Base-by-base conservation (phyloP, 441 rosid genomes). In the Adansonia grandidieri region DNA sequence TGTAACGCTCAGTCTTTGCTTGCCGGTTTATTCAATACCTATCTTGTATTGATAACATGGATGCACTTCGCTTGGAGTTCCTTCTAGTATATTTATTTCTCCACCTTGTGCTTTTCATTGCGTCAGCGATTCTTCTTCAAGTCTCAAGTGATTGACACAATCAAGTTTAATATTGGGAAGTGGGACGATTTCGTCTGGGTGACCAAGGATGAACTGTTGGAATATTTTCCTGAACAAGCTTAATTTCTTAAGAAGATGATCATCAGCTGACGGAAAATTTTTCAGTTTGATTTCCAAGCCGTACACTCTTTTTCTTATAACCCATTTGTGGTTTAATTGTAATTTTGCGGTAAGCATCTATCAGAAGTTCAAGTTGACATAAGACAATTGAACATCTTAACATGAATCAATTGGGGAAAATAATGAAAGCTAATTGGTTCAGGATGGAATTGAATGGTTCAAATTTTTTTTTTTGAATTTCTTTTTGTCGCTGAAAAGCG, bases 151-250 rank as follows among this genome's bases (percentile, higher is more conserved):
- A 88, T 88, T 66, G 93, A 91, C 61, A 85, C 86, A 15, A 84
- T 85, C 69, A 89, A 87, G 75, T 89, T 87, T 74, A 67, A 84
- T 57, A 88, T 91, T 60, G 82, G 78, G 44, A 86, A 91, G 85
- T 91, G 97, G 24, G 86, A 90, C 48, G 98, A 96, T 82, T 93
- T 83, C 70, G 88, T 89, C 48, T 96, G 95, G 95, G 91, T 89
- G 80, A 91, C 95, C 51, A 92, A 92, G 86, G 95, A 89, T 79
- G 95, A 92, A 81, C 84, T 89, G 9, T 76, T 28, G 80, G 91
- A 88, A 72, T 82, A 85, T 85, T 91, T 94, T 74, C 98, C 99
- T 0, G 91, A 91, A 56, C 91, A 90, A 77, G 87, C 93, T 28
- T 87, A 88, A 24, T 87, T 83, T 84, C 86, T 91, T 72, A 87